Base-by-base conservation (phyloP, 2,329 filamentous ascomycete species). In the Kalmusia sp. region DNA sequence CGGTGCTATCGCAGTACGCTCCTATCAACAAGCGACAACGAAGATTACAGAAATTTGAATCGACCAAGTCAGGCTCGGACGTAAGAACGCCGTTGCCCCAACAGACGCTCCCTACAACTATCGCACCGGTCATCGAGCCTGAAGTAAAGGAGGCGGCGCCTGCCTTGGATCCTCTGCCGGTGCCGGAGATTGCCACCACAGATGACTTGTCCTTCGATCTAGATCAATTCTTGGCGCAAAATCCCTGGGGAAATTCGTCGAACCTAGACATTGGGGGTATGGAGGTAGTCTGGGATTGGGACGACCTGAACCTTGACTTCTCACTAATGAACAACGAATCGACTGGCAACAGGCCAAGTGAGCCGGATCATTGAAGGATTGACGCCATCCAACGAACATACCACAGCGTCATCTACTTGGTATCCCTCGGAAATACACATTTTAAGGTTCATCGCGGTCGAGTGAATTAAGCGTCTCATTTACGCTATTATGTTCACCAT, bases 231-330 rank as follows among this genome's bases (percentile, higher is more conserved):
- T 51, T 71, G 2, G 61, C 61, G 2, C 64, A 67, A 12, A 65
- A 70, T 40, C 64, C 68, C 0, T 65, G 69, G 34, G 62, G 52
- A 1, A 55, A 47, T 0, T 37, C 61, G 3, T 12, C 54, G 2
- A 44, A 49, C 4, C 44, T 68, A 1, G 63, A 72, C 14, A 63
- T 71, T 49, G 66, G 67, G 2, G 68, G 67, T 6, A 63, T 72
- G 61, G 69, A 71, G 51, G 61, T 65, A 12, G 68, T 71, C 0
- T 73, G 68, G 66, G 64, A 67, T 35, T 72, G 68, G 67, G 65
- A 67, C 3, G 53, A 62, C 24, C 28, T 71, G 22, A 66, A 69
- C 41, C 53, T 71, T 2, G 62, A 70, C 24, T 37, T 27, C 5
- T 24, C 21, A 17, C n/a, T 47, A 8, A 11, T 47, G 22, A 38